Base-by-base conservation (phyloP, 495 filamentous ascomycete species). In the Evansstolkia leycettana region DNA sequence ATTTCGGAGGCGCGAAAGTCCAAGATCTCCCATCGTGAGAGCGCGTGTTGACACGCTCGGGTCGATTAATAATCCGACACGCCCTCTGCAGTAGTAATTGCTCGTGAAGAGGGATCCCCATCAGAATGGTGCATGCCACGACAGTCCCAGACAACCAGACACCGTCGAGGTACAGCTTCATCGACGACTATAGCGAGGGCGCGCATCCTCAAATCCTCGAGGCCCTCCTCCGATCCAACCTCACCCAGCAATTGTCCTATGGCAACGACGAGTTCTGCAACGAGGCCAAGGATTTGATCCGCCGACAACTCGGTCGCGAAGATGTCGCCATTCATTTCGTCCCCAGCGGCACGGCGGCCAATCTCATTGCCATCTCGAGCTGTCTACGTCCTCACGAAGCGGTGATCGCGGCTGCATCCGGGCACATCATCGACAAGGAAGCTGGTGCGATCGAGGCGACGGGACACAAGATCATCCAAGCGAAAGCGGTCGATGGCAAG, bases 81-180 rank as follows among this genome's bases (percentile, higher is more conserved):
- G n/a, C n/a, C n/a, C n/a, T n/a, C n/a, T n/a, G n/a, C n/a, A n/a
- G n/a, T n/a, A n/a, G n/a, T n/a, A n/a, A n/a, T n/a, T n/a, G n/a
- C n/a, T n/a, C n/a, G n/a, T n/a, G n/a, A n/a, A n/a, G n/a, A n/a
- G n/a, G n/a, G n/a, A n/a, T n/a, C n/a, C n/a, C n/a, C n/a, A n/a
- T n/a, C n/a, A n/a, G n/a, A n/a, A n/a, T n/a, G n/a, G n/a, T n/a
- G n/a, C n/a, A n/a, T n/a, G n/a, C n/a, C n/a, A n/a, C n/a, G n/a
- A n/a, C n/a, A n/a, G n/a, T n/a, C n/a, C n/a, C n/a, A n/a, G n/a
- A n/a, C n/a, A n/a, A n/a, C n/a, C n/a, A n/a, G n/a, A n/a, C n/a
- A n/a, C n/a, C 72, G 74, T 75, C n/a, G n/a, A n/a, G n/a, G n/a
- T 65, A 63, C 44, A 62, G 59, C 47, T 60, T 65, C 31, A 51